These are phyloP conservation scores for Aspergillus carlsbadensis DNA, from an alignment of 495 filamentous ascomycete genomes.

Conservation along the genomic window DNA sequence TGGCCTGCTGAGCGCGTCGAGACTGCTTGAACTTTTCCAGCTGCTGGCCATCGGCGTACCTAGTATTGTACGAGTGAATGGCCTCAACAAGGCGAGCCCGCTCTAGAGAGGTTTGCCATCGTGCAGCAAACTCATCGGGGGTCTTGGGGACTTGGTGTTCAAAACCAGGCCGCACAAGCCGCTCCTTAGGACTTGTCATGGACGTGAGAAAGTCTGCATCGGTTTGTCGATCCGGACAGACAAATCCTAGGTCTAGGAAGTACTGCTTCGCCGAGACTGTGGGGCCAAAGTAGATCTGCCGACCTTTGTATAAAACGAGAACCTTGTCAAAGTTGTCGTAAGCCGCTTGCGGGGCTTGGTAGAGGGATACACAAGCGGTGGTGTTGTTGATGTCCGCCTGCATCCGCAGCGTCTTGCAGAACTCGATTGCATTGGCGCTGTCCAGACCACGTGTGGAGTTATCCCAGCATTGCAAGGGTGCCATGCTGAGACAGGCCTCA, in stretches of 20 bases:
- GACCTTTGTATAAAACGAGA: slow-evolving; percentile 60
- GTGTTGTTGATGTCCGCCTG: slow-evolving; percentile 73
- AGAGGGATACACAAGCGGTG: slow-evolving; percentile 78
- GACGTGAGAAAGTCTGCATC: slow-evolving; percentile 77
- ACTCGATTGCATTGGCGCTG: slow-evolving; percentile 78
- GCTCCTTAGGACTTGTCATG: slow-evolving; percentile 65
- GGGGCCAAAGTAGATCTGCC: slow-evolving; percentile 68
- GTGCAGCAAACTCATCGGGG: slow-evolving; percentile 66
- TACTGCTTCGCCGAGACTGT: slow-evolving; percentile 59
- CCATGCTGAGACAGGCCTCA: slow-evolving; percentile 65
- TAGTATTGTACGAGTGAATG: slow-evolving; percentile 50
- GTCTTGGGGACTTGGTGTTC: slow-evolving; percentile 66
- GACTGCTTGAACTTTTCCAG: slow-evolving; percentile 38
- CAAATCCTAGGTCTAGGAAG: slow-evolving; percentile 62
- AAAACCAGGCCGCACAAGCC: slow-evolving; percentile 60
- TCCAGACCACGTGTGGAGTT: slow-evolving; percentile 86
- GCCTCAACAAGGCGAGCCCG: slow-evolving; percentile 50
- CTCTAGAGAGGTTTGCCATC: slow-evolving; percentile 52
- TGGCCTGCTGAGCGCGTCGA: slow-evolving; percentile 43
- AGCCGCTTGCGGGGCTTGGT: slow-evolving; percentile 83
- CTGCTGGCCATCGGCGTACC: slow-evolving; percentile 41
- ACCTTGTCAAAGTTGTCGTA: slow-evolving; percentile 68
- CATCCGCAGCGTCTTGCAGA: slow-evolving; percentile 69
- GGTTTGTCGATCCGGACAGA: slow-evolving; percentile 61
- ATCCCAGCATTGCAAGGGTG: slow-evolving; percentile 77